These are phyloP conservation scores for Mikania micrantha DNA, from an alignment of 129 eudicot genomes.

Conservation along the genomic window DNA sequence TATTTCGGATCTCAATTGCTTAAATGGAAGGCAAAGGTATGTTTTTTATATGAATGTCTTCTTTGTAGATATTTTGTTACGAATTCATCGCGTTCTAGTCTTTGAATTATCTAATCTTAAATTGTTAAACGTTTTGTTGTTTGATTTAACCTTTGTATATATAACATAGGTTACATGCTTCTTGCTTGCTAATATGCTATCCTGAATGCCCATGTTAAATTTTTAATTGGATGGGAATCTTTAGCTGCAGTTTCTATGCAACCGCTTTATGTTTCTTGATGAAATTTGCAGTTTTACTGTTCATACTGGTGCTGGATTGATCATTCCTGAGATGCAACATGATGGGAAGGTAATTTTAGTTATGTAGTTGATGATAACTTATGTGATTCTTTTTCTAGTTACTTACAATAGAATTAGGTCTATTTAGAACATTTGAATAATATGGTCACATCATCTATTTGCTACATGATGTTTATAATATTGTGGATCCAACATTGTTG, in stretches of 20 bases:
- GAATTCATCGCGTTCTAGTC: not conserved
- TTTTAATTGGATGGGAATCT: not conserved
- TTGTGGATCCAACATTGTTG: not conserved
- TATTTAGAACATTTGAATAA: too few species aligned
- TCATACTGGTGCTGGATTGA: constrained; percentile 93
- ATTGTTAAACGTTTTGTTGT: not conserved
- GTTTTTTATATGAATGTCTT: not conserved
- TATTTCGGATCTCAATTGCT: constrained; percentile 71
- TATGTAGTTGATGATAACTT: not conserved
- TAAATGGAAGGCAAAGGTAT: constrained; percentile 73
- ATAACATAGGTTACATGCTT: not conserved
- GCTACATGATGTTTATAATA: not conserved
- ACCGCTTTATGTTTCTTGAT: not conserved
- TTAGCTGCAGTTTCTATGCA: not conserved
- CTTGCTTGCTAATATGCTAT: not conserved
- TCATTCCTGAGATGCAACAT: constrained; percentile 92
- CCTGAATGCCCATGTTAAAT: too few species aligned
- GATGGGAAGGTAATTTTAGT: constrained; percentile 60
- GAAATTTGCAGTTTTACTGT: constrained; percentile 61
- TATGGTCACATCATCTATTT: not conserved
- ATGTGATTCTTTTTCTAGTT: not conserved
- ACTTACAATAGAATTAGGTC: not conserved
- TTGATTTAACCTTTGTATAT: not conserved
- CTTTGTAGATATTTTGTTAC: not conserved
- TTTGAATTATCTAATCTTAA: not conserved